A percentile compares a stretch with the other conserved stretches of the same genome.
These are phyloP conservation scores for Pezicula radicicola DNA, from an alignment of 2,329 filamentous ascomycete species.

Conservation along the genomic window DNA sequence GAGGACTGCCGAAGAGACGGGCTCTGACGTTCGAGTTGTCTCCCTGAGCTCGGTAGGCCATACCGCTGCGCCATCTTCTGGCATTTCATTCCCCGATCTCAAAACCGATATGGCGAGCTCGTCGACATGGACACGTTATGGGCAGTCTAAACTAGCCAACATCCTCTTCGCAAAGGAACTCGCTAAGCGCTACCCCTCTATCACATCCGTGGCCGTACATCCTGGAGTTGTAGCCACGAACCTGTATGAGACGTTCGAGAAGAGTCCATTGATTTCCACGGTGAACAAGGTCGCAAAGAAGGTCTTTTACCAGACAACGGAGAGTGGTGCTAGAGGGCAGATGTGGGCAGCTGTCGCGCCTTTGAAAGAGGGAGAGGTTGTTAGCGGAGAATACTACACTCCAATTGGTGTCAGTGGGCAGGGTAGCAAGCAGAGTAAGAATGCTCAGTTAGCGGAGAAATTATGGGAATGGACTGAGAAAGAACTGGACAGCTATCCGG, in stretches of 20 bases:
- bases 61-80: constrained; percentile 1
- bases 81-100: constrained; percentile 29
- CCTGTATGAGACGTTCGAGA: constrained; percentile 16
- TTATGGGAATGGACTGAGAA: constrained; percentile 33
- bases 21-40: constrained; percentile 18
- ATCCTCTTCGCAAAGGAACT: constrained; percentile 39
- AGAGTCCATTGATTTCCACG: not conserved
- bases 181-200: constrained; percentile 31
- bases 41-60: constrained; percentile 12
- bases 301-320: constrained; percentile 16
- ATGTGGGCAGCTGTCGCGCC: constrained; percentile 35
- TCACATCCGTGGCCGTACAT: constrained; percentile 35
- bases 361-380: constrained; percentile 12
- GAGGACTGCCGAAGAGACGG: constrained; percentile 16
- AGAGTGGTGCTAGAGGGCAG: constrained; percentile 35
- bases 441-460: constrained; percentile 24
- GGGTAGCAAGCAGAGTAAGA: constrained; percentile 15
- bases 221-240: constrained; percentile 38
- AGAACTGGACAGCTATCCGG: constrained; percentile 16
- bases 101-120: constrained; percentile 19
- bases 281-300: not conserved
- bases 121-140: constrained; percentile 34
- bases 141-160: constrained; percentile 44
- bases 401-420: constrained; percentile 27
- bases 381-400: constrained; percentile 31